Conservation (phyloP, 1,284 basidiomycete genomes). For the Fistulinella cinereoalba region DNA sequence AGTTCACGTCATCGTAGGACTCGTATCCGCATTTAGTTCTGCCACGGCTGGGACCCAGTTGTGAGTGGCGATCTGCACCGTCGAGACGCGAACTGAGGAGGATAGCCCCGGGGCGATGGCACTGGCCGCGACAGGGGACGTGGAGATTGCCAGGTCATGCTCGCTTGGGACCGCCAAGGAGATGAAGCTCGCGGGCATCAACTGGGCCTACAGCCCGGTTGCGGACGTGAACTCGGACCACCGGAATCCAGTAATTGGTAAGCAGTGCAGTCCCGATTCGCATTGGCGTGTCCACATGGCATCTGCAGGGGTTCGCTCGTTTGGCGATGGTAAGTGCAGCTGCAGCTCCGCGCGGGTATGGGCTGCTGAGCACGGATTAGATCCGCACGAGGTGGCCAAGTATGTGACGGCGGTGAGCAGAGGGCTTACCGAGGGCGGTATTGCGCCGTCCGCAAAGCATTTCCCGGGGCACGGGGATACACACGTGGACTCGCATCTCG, state of each 20-base stretch:
- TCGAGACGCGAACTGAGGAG: neutral
- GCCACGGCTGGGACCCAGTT: slow-evolving; percentile 59
- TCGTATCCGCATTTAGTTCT: slow-evolving; percentile 60
- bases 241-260: slow-evolving; percentile 68
- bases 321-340: slow-evolving; percentile 54
- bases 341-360: neutral
- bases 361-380: slow-evolving; percentile 31
- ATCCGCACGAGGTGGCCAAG: slow-evolving; percentile 48
- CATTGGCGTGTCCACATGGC: neutral
- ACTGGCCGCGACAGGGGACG: slow-evolving; percentile 52
- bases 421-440: slow-evolving; percentile 46
- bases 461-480: slow-evolving; percentile 76
- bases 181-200: slow-evolving; percentile 59
- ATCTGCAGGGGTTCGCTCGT: slow-evolving; percentile 59
- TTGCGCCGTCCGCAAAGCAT: slow-evolving; percentile 65
- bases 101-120: slow-evolving; percentile 71
- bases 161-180: slow-evolving; percentile 52
- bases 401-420: slow-evolving; percentile 47
- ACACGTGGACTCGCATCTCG: slow-evolving; percentile 66
- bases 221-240: slow-evolving; percentile 68
- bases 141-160: slow-evolving; percentile 45
- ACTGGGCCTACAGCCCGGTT: slow-evolving; percentile 69
- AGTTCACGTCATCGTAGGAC: slow-evolving; percentile 38
- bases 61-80: slow-evolving; percentile 33
- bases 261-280: neutral